Percentiles rank a stretch among this genome's conserved stretches.
phyloP scores from a whole-genome alignment of 2,329 filamentous ascomycete species.

The Fusarium udum region DNA sequence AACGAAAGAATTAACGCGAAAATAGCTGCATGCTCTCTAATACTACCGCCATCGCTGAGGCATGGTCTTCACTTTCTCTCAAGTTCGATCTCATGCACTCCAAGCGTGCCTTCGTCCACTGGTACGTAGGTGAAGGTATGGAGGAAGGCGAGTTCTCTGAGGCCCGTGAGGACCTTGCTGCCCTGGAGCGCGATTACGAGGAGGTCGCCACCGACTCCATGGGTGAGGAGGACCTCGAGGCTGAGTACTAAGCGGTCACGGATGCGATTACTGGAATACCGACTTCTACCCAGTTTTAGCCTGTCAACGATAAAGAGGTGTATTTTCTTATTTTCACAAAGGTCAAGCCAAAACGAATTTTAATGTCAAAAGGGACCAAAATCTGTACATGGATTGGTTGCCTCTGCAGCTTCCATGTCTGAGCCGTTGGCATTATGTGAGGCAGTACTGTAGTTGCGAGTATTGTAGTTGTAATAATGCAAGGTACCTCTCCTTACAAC shows the following conservation, averaged over 20 bases:
- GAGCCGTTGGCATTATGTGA: conserved; percentile 21
- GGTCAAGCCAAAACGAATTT: conserved; percentile 50
- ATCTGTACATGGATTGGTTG: conserved; percentile 45
- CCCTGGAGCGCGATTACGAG: conserved; percentile 98
- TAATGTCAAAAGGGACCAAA: conserved; percentile 49
- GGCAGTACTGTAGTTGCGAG: conserved; percentile 29
- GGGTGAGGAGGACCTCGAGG: conserved; percentile 86
- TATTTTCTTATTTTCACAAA: conserved; percentile 51
- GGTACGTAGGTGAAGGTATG: conserved; percentile 99
- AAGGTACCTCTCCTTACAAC: conserved; percentile 14
- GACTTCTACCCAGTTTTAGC: conserved; percentile 41
- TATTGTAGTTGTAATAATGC: conserved; percentile 34
- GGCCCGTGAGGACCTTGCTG: conserved; percentile 97
- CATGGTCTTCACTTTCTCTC: conserved; percentile 93
- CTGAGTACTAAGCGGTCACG: conserved; percentile 78
- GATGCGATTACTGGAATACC: conserved; percentile 39
- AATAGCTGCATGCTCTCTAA: conserved; percentile 95
- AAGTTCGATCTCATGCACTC: conserved; percentile 99
- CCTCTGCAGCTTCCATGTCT: conserved; percentile 14
- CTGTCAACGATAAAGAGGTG: conserved; percentile 47
- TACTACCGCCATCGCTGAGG: conserved; percentile 98
- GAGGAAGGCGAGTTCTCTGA: conserved; percentile 99
- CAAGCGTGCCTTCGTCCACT: conserved; percentile 99
- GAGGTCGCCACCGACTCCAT: conserved; percentile 96
- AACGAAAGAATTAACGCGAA: not conserved